Evolutionary conservation across 257 asterid genomes (phyloP), one percentile per base, ranked within the genome.

Genomic region (Ballota nigra): DNA sequence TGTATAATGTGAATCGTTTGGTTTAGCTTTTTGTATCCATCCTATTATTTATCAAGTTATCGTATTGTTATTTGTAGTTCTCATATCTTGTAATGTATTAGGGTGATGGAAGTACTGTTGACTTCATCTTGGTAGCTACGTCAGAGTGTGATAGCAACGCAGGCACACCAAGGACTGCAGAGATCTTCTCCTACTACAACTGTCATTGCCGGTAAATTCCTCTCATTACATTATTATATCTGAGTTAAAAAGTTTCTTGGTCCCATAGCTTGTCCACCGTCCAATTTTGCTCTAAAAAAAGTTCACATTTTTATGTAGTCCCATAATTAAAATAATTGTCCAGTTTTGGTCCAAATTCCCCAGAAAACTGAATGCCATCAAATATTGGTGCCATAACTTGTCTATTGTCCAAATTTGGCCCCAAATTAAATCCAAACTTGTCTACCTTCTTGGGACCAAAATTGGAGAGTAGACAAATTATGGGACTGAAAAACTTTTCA

Each of bases 121-220:
- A 92, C 80, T 87, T 92, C 85, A 86, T 90, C 77, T 76, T 90
- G 95, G 74, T 92, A 60, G 83, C 89, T 28, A 86, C 78, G 73
- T 63, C 84, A 24, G 81, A 28, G 64, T 68, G 77, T 56, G 92
- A 83, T 68, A 36, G 63, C 15, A 63, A 71, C 64, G 56, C 80
- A 28, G 84, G 75, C 75, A 49, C 45, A 55, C 81, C 83, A 24
- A 75, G 68, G 63, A 29, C 75, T 38, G 10, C 64, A n/a, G 78
- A 77, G 66, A 56, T 92, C 73, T 80, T 84, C 73, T 85, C 96
- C 19, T 87, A 90, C 74, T 90, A 90, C 53, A 57, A 81, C 0
- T 87, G 97, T 76, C 91, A 87, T 74, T 77, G 93, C 95, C 86
- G 90, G 98, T 83, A 83, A 68, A 76, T 28, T 28, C 52, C 60